phyloP scores from a whole-genome alignment of 768 basidiomycete genomes.

The Termitomyces sp. region DNA sequence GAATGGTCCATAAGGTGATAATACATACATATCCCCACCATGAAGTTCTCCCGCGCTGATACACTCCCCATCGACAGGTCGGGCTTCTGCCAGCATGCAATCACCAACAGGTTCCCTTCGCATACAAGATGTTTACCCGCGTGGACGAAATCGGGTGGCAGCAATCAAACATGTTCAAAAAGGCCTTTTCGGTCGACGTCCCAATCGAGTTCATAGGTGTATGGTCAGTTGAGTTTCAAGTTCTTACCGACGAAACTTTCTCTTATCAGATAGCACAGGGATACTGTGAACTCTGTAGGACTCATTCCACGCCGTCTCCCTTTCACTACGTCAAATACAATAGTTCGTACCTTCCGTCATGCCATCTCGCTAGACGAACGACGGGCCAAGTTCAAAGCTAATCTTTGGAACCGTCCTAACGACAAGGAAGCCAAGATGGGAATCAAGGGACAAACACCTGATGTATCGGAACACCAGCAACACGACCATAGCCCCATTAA shows the following conservation, averaged over 20 bases:
- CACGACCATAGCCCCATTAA: neutral
- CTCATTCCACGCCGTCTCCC: constrained; percentile 44
- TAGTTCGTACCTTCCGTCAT: constrained; percentile 48
- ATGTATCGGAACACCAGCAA: neutral
- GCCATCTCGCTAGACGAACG: constrained; percentile 54
- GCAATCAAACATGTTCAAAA: constrained; percentile 40
- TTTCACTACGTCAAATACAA: constrained; percentile 46
- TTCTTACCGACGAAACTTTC: constrained; percentile 26
- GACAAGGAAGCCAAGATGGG: constrained; percentile 11
- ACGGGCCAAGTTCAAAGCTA: constrained; percentile 48
- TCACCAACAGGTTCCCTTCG: constrained; percentile 54
- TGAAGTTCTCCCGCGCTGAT: no score
- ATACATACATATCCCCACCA: neutral
- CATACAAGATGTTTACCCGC: constrained; percentile 53
- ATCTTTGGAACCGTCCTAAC: constrained; percentile 33
- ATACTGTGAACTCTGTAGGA: constrained; percentile 55
- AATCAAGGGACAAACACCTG: constrained; percentile 10
- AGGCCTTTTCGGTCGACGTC: constrained; percentile 41
- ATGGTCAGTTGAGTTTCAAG: constrained; percentile 23
- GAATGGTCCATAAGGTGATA: constrained; percentile 57
- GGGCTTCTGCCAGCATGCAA: constrained; percentile 57
- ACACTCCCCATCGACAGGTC: constrained; percentile 25
- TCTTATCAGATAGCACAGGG: constrained; percentile 32
- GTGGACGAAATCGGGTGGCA: constrained; percentile 23
- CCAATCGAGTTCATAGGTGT: constrained; percentile 19